These are phyloP conservation scores for Biscogniauxia marginata DNA, from an alignment of 2,329 filamentous ascomycete genomes.

Conservation along the genomic window DNA sequence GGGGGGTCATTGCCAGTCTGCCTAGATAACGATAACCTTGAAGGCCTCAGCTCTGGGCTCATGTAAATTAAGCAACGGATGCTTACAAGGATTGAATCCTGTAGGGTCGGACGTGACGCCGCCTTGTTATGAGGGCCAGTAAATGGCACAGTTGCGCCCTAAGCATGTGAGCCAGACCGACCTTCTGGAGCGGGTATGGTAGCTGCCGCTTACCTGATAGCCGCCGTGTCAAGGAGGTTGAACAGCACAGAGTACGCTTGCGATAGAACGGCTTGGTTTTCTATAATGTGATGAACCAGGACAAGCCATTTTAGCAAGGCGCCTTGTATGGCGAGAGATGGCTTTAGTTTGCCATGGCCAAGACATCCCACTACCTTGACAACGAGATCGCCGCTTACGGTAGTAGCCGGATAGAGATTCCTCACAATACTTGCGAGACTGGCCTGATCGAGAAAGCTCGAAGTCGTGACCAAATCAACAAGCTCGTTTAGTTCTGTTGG, in stretches of 20 bases:
- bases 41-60: conserved; percentile 13
- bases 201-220: conserved; percentile 54
- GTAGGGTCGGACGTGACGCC: conserved; percentile 81
- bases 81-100: conserved; percentile 73
- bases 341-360: conserved; percentile 76
- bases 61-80: neutral
- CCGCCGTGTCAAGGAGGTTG: conserved; percentile 77
- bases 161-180: conserved; percentile 23
- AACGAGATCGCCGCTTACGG: conserved; percentile 59
- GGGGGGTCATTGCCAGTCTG: conserved; percentile 71
- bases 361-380: conserved; percentile 69
- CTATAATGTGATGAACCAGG: conserved; percentile 69
- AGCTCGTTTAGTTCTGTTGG: conserved; percentile 59
- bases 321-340: conserved; percentile 67
- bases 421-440: conserved; percentile 68
- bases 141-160: conserved; percentile 70
- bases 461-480: conserved; percentile 64
- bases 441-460: conserved; percentile 72
- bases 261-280: conserved; percentile 61
- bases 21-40: conserved; percentile 55
- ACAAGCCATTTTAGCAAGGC: conserved; percentile 76
- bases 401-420: conserved; percentile 71
- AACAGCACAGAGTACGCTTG: conserved; percentile 76
- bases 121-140: conserved; percentile 73
- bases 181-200: neutral